phyloP scores from a whole-genome alignment of 495 filamentous ascomycete species.

The Parmelia sp. region DNA sequence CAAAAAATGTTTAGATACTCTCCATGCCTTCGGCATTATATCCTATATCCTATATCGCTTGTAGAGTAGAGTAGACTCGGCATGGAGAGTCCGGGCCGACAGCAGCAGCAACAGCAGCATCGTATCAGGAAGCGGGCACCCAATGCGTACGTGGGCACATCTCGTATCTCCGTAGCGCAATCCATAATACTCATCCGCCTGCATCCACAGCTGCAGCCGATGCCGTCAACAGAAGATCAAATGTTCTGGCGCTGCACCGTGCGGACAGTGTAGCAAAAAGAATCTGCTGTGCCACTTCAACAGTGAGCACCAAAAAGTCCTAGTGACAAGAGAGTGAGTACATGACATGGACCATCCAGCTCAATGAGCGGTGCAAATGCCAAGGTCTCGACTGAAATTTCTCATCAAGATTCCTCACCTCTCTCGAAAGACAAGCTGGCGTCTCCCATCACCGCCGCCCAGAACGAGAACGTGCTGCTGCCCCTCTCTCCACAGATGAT shows the following conservation, averaged over 20 bases:
- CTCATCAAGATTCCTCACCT: constrained; percentile 35
- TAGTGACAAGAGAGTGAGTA: constrained; percentile 38
- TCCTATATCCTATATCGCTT: too few relatives aligned
- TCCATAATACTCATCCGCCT: constrained; percentile 6
- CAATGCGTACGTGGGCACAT: neutral
- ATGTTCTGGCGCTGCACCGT: constrained; percentile 39
- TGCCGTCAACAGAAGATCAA: constrained; percentile 45
- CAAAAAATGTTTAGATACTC: too few relatives aligned
- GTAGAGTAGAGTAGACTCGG: neutral
- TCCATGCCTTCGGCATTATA: too few relatives aligned
- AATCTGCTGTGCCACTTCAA: constrained; percentile 39
- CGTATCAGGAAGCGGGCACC: neutral
- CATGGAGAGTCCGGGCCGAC: neutral
- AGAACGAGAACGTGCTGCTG: constrained; percentile 18
- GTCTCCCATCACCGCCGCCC: constrained; percentile 14
- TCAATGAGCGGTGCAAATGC: neutral
- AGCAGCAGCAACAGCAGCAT: neutral
- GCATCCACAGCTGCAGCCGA: constrained; percentile 33
- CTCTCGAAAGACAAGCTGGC: constrained; percentile 35
- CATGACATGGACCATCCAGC: neutral
- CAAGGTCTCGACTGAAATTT: constrained; percentile 12
- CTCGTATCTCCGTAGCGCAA: neutral
- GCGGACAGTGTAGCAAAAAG: constrained; percentile 39
- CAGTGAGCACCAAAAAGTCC: constrained; percentile 38
- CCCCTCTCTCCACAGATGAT: neutral